phyloP scores from a whole-genome alignment of 306 rosid species.

The Cicer arietinum region DNA sequence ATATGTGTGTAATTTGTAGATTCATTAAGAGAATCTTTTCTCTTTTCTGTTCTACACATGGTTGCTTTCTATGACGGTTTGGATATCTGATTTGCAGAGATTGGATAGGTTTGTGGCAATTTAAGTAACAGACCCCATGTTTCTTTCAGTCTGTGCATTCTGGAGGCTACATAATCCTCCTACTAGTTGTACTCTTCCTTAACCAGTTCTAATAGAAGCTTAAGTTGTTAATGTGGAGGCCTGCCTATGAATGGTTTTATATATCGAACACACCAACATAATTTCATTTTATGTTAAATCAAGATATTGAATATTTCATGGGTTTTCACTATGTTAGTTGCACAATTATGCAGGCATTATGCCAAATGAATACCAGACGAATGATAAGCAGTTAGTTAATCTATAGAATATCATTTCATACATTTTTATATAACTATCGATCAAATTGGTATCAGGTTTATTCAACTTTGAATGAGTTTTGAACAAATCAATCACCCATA shows the following conservation, averaged over 20 bases:
- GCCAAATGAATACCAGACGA: constrained; percentile 13
- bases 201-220: constrained; percentile 25
- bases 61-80: constrained; percentile 20
- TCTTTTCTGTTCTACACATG: constrained; percentile 4
- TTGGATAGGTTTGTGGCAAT: constrained; percentile 2
- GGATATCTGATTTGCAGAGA: constrained; percentile 24
- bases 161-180: constrained; percentile 27
- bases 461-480: constrained; percentile 19
- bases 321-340: constrained; percentile 18
- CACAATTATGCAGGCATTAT: constrained; percentile 5
- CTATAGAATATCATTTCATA: neutral
- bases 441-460: neutral
- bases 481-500: neutral
- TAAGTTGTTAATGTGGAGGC: neutral
- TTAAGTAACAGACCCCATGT: neutral
- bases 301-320: constrained; percentile 10
- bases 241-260: constrained; percentile 17
- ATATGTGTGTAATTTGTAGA: neutral
- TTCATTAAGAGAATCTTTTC: constrained; percentile 27
- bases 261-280: constrained; percentile 2
- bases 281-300: constrained; percentile 1
- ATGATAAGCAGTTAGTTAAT: constrained; percentile 12
- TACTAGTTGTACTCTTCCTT: constrained; percentile 1
- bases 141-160: constrained; percentile 13
- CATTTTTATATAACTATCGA: constrained; percentile 10